These are phyloP conservation scores for Raphanus sativus DNA, from an alignment of 345 rosid species.

Conservation along the genomic window DNA sequence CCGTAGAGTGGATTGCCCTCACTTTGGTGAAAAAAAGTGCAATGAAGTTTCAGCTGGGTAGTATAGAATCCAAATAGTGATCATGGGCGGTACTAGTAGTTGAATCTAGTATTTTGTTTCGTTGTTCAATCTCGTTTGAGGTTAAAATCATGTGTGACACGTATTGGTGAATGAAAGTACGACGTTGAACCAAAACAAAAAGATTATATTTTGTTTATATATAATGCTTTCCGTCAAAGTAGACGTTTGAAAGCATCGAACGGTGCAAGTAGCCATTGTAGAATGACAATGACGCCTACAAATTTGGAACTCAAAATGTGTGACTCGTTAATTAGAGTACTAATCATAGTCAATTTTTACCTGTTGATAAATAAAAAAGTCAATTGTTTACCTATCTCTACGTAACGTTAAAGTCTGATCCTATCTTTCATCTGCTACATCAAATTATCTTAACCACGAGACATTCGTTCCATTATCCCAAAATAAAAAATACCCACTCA, in stretches of 20 bases:
- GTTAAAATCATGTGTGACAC: background rate
- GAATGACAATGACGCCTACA: background rate
- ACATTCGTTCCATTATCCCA: background rate
- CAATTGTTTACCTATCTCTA: background rate
- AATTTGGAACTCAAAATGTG: background rate
- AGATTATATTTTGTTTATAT: background rate
- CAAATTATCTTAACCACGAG: background rate
- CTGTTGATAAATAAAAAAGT: too few relatives aligned
- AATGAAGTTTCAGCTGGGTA: background rate
- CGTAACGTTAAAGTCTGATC: constrained; percentile 1
- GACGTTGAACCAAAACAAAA: too few relatives aligned
- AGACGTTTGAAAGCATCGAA: background rate
- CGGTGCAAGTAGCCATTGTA: background rate
- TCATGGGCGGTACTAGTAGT: background rate
- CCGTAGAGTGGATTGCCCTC: background rate
- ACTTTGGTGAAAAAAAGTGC: background rate
- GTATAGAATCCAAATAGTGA: background rate
- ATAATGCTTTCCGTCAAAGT: background rate
- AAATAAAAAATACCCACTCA: background rate
- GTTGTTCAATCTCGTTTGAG: background rate
- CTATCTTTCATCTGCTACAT: constrained; percentile 12
- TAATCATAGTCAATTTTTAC: background rate
- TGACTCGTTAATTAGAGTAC: background rate
- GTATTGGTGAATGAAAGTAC: background rate
- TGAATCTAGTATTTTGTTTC: background rate